Evolutionary conservation across 345 rosid genomes (phyloP), one percentile per base, ranked within the genome.

Genomic region (Theobroma cacao): DNA sequence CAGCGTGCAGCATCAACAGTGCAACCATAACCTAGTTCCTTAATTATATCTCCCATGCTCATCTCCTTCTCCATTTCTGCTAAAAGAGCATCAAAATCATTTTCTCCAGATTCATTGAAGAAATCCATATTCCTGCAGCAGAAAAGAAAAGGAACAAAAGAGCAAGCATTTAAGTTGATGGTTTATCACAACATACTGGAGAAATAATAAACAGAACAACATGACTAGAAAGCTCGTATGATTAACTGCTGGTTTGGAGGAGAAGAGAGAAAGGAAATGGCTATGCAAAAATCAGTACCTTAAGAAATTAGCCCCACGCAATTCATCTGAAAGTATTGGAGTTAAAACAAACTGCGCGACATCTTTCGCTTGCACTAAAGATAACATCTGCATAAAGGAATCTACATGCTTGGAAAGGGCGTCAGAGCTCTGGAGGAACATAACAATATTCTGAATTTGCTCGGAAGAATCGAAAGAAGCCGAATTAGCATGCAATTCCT

Each of bases 11-110:
- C 84, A 84, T 90, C 97, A 85, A 85, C 82, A 2, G 99, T 91
- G 90, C 94, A 88, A 56, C 94, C 98, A 84, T 87, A 94, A 74
- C 99, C 99, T 75, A 95, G 80, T 81, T 95, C 98, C 87, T 84
- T 92, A 85, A 93, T 84, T 64, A 92, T 82, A 80, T 91, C 98
- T 58, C 93, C 97, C 82, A 90, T 82, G 81, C 88, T 81, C 79
- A 85, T 83, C 82, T 95, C 98, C 87, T 90, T 85, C 84, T 93
- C 90, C 85, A 95, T 95, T 67, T 95, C 99, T 24, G 89, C 90
- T 82, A 95, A 82, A 75, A 95, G 87, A 36, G 83, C 88, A 84
- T 95, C 92, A 87, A 95, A 90, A 75, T 95, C 97, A 80, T 82
- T 82, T 72, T 80, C 90, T 74, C 84, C 52, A 38, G 87, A 80